phyloP scores from a whole-genome alignment of 345 rosid genomes.

The Tarenaya hassleriana region DNA sequence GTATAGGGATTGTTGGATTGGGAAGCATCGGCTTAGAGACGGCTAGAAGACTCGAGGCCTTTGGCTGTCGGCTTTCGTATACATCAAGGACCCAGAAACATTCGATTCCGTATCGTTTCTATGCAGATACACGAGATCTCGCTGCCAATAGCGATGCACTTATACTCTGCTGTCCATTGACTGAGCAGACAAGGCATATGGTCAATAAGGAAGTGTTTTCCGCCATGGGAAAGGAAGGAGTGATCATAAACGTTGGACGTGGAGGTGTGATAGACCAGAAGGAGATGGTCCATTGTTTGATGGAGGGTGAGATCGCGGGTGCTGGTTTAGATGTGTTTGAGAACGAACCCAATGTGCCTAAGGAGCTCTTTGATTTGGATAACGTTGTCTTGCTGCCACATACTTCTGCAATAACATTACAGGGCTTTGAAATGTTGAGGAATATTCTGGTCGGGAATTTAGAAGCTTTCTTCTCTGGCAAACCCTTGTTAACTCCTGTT shows the following conservation, averaged over 20 bases:
- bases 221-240: constrained; percentile 40
- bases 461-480: constrained; percentile 44
- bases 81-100: constrained; percentile 36
- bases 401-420: constrained; percentile 32
- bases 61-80: constrained; percentile 39
- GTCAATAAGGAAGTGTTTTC: constrained; percentile 36
- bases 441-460: constrained; percentile 37
- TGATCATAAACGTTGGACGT: constrained; percentile 41
- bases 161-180: constrained; percentile 22
- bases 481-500: constrained; percentile 32
- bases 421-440: constrained; percentile 24
- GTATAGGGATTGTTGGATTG: constrained; percentile 46
- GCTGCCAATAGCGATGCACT: constrained; percentile 38
- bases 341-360: constrained; percentile 44
- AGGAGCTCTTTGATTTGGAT: constrained; percentile 33
- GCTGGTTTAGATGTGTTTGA: constrained; percentile 63
- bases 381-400: constrained; percentile 45
- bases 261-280: constrained; percentile 44
- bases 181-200: neutral
- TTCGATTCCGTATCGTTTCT: constrained; percentile 30
- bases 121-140: constrained; percentile 26
- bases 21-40: constrained; percentile 37
- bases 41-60: constrained; percentile 26
- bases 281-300: constrained; percentile 30
- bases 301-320: constrained; percentile 32